Evolutionary conservation across 495 filamentous ascomycete genomes (phyloP).

Genomic region (Umbilicaria muhlenbergii): DNA sequence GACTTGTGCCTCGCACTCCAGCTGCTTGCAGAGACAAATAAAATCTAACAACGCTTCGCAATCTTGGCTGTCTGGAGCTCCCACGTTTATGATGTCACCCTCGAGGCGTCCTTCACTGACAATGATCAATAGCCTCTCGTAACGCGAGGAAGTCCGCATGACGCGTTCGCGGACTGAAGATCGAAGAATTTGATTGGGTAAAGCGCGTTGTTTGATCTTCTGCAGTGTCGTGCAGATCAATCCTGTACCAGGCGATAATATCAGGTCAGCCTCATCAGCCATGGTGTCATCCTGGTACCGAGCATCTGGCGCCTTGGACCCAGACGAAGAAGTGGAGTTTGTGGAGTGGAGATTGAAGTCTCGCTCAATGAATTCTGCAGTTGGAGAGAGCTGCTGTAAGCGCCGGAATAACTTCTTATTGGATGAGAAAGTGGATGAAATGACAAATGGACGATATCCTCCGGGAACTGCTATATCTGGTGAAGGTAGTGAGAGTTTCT

Average conservation of each 20-base stretch:
- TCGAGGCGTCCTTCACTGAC: slow-evolving; percentile 30
- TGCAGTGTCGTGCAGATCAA: slow-evolving; percentile 58
- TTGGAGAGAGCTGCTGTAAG: slow-evolving; percentile 34
- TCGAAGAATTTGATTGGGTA: slow-evolving; percentile 41
- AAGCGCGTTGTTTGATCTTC: slow-evolving; percentile 51
- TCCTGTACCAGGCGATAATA: slow-evolving; percentile 53
- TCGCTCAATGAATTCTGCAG: slow-evolving; percentile 40
- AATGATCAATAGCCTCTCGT: slow-evolving; percentile 58
- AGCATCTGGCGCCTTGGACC: slow-evolving; percentile 13
- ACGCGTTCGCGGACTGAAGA: slow-evolving; percentile 43
- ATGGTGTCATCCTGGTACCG: slow-evolving; percentile 19
- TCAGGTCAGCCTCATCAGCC: slow-evolving; percentile 56
- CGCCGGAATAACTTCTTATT: slow-evolving; percentile 26
- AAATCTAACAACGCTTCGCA: slow-evolving; percentile 37
- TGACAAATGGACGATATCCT: slow-evolving; percentile 23
- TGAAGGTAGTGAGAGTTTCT: slow-evolving; percentile 1
- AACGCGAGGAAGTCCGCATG: slow-evolving; percentile 34
- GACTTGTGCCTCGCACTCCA: slow-evolving; percentile 27
- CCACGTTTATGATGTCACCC: slow-evolving; percentile 21
- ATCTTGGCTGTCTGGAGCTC: slow-evolving; percentile 29
- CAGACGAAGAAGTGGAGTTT: slow-evolving; percentile 12
- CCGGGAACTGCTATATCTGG: slow-evolving; percentile 4
- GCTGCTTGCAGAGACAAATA: slow-evolving; percentile 27
- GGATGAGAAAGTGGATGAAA: slow-evolving; percentile 30
- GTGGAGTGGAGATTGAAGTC: slow-evolving; percentile 27